A percentile compares a stretch with the other conserved stretches of the same genome.
phyloP scores from a whole-genome alignment of 2,329 filamentous ascomycete genomes.

The Colletotrichum gloeosporioides region DNA sequence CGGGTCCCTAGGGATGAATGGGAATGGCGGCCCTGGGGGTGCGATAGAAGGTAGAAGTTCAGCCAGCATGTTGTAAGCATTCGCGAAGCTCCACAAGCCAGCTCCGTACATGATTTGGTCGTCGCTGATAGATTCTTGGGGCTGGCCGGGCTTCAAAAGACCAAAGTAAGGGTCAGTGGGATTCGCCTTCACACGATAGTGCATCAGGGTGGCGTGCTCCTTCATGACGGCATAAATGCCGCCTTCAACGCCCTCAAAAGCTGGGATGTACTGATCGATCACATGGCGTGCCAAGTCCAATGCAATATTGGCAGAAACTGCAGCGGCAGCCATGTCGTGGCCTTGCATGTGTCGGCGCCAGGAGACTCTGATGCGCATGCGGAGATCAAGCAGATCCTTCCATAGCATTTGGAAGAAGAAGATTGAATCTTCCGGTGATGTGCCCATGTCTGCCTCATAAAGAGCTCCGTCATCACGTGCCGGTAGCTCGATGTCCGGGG shows the following conservation, averaged over 20 bases:
- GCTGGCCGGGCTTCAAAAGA: neutral
- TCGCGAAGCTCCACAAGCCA: neutral
- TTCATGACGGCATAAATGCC: neutral
- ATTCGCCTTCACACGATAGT: neutral
- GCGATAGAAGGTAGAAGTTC: neutral
- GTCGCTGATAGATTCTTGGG: neutral
- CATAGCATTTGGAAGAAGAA: constrained; percentile 32
- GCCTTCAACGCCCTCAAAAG: neutral
- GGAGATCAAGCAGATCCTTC: constrained; percentile 33
- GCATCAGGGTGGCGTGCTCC: neutral
- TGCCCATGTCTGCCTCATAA: constrained; percentile 33
- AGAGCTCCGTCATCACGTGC: constrained; percentile 3
- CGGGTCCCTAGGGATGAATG: neutral
- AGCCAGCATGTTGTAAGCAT: neutral
- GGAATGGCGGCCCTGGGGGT: neutral
- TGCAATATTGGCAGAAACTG: constrained; percentile 41
- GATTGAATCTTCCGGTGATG: constrained; percentile 26
- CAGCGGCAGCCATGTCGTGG: constrained; percentile 32
- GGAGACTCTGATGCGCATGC: constrained; percentile 30
- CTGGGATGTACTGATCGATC: constrained; percentile 32
- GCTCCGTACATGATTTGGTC: neutral
- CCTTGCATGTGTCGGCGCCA: constrained; percentile 33
- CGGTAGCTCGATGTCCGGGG: constrained; percentile 28
- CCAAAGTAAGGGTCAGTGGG: neutral
- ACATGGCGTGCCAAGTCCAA: constrained; percentile 36